Evolutionary conservation across 352 stramenopile genomes (phyloP).

Genomic region (Ophiocytium majus): DNA sequence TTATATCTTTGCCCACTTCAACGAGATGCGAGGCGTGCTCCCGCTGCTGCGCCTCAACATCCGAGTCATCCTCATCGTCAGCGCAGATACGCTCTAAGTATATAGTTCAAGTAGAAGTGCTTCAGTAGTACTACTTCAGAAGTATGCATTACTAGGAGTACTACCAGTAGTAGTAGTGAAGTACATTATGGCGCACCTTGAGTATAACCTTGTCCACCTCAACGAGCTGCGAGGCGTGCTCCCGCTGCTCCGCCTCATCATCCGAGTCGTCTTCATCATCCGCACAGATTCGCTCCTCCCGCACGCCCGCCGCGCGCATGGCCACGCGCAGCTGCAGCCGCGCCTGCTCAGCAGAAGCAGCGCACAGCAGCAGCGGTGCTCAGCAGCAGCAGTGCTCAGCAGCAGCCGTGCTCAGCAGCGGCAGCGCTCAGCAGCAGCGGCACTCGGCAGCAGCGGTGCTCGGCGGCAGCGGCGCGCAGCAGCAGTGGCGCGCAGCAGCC

Average conservation of each 20-base stretch:
- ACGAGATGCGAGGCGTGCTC: neutral
- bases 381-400: neutral
- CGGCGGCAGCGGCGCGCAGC: neutral
- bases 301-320: neutral
- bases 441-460: neutral
- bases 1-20: neutral
- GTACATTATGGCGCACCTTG: too few species aligned
- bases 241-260: neutral
- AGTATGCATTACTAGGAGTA: too few species aligned
- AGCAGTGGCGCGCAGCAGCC: too few species aligned
- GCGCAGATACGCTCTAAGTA: neutral
- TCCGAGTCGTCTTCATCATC: neutral
- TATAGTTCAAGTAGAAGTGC: too few species aligned
- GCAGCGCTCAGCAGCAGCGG: neutral
- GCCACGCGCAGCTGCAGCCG: neutral
- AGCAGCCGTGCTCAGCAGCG: neutral
- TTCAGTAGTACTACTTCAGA: too few species aligned
- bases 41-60: neutral
- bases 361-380: neutral
- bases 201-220: slow-evolving; percentile 2
- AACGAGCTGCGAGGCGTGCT: neutral
- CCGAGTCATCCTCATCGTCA: neutral
- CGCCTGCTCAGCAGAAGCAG: neutral
- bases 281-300: neutral
- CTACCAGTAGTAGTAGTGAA: too few species aligned